Percentiles rank a stretch among this genome's conserved stretches.
Evolutionary conservation across 2,329 filamentous ascomycete genomes (phyloP).

Genomic region (Diaporthe sp.): DNA sequence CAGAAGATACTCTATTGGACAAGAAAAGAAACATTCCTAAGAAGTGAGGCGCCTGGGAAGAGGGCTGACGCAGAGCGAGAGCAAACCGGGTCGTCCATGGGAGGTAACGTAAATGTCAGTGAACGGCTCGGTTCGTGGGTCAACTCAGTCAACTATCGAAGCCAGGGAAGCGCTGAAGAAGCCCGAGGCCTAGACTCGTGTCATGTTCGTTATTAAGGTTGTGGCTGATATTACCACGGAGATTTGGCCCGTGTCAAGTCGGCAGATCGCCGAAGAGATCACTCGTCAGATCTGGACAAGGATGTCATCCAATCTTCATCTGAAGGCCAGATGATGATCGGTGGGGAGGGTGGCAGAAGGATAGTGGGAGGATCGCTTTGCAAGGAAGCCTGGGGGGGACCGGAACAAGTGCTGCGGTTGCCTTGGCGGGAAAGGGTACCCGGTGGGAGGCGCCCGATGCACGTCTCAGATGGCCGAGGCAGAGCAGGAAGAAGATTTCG

Average conservation of each 20-base stretch:
- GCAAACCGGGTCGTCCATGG: too few relatives aligned
- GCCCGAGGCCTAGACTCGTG: background rate
- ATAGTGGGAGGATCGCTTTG: background rate
- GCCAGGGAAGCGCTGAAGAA: background rate
- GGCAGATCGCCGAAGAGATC: constrained; percentile 24
- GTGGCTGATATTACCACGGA: constrained; percentile 11
- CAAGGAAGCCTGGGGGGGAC: constrained; percentile 2
- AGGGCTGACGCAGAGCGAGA: background rate
- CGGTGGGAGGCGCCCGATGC: constrained; percentile 13
- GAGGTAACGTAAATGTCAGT: too few relatives aligned
- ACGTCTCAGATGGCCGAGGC: constrained; percentile 15
- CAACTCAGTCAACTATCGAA: background rate
- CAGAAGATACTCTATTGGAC: background rate
- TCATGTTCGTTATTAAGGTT: background rate
- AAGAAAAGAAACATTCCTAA: background rate
- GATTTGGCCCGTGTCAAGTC: constrained; percentile 21
- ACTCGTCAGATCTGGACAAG: constrained; percentile 18
- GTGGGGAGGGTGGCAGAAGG: constrained; percentile 2
- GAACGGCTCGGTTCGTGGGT: background rate
- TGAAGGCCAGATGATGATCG: constrained; percentile 24
- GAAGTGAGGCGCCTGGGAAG: too few relatives aligned
- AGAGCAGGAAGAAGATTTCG: constrained; percentile 15
- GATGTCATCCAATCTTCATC: constrained; percentile 18
- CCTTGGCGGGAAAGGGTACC: constrained; percentile 2
- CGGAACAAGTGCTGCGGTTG: background rate